These are phyloP conservation scores for Candida dendrica DNA, from an alignment of 805 yeast species.

Conservation along the genomic window DNA sequence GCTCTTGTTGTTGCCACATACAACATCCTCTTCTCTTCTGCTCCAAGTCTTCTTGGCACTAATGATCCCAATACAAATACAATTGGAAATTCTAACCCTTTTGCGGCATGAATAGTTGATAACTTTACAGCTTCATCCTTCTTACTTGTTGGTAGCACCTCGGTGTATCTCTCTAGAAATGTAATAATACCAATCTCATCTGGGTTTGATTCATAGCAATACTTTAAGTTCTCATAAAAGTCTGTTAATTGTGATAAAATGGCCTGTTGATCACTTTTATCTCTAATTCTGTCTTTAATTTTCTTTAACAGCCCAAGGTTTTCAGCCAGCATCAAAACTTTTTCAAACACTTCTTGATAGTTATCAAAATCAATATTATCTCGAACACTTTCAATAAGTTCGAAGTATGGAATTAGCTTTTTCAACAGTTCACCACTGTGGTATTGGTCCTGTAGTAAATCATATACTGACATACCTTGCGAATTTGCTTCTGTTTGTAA, in stretches of 20 bases:
- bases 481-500: slow-evolving; percentile 7
- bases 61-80: slow-evolving; percentile 37
- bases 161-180: slow-evolving; percentile 26
- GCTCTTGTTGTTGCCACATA: slow-evolving; percentile 71
- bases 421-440: slow-evolving; percentile 9
- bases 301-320: slow-evolving; percentile 9
- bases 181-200: slow-evolving; percentile 17
- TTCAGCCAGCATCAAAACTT: slow-evolving; percentile 6
- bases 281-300: slow-evolving; percentile 10
- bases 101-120: slow-evolving; percentile 68
- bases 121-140: slow-evolving; percentile 35
- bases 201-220: slow-evolving; percentile 20
- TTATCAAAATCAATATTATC: slow-evolving; percentile 7
- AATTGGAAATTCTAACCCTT: slow-evolving; percentile 67
- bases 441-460: slow-evolving; percentile 3
- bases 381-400: slow-evolving; percentile 13
- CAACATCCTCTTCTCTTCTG: slow-evolving; percentile 34
- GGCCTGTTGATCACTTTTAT: slow-evolving; percentile 18
- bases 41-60: slow-evolving; percentile 4
- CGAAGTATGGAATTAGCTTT: slow-evolving; percentile 21
- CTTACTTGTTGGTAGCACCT: slow-evolving; percentile 20
- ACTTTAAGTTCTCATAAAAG: slow-evolving; percentile 28
- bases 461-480: slow-evolving; percentile 4
- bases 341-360: slow-evolving; percentile 8
- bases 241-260: slow-evolving; percentile 25